Conservation (phyloP, 345 rosid species). For the Heritiera fomes region DNA sequence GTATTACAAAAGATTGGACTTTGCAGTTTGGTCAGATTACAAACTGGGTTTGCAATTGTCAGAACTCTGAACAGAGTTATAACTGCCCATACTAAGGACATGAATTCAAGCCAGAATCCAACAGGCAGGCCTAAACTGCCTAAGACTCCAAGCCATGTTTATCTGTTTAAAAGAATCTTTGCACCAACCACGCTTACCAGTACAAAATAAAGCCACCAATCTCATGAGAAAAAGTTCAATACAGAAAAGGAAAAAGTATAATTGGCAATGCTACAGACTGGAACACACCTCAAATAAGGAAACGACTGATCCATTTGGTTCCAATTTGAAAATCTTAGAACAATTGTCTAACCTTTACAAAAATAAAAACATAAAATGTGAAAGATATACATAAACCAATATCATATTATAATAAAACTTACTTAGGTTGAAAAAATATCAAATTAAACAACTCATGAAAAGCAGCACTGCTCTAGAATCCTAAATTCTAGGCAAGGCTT, state of each 20-base stretch:
- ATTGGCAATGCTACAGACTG: not conserved
- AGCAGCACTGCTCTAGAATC: not conserved
- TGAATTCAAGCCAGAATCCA: not conserved
- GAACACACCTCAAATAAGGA: not conserved
- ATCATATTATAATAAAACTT: not conserved
- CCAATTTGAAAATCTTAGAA: not conserved
- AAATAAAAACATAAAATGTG: not conserved
- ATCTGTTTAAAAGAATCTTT: not conserved
- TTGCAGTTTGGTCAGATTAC: not conserved
- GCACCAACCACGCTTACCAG: not conserved
- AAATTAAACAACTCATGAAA: not conserved
- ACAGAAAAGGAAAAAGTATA: not conserved
- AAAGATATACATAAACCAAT: not conserved
- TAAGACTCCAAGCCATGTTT: not conserved
- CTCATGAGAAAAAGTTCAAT: not conserved
- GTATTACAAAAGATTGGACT: not conserved
- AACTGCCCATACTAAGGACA: not conserved
- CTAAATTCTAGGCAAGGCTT: not conserved
- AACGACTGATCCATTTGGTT: not conserved
- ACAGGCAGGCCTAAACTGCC: not conserved
- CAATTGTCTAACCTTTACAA: not conserved
- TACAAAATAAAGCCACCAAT: not conserved
- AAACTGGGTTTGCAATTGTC: conserved; percentile 9
- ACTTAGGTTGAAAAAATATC: not conserved
- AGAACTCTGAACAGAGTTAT: not conserved